Base-by-base conservation (phyloP, 208 protist genomes). In the Acanthamoeba castellanii region DNA sequence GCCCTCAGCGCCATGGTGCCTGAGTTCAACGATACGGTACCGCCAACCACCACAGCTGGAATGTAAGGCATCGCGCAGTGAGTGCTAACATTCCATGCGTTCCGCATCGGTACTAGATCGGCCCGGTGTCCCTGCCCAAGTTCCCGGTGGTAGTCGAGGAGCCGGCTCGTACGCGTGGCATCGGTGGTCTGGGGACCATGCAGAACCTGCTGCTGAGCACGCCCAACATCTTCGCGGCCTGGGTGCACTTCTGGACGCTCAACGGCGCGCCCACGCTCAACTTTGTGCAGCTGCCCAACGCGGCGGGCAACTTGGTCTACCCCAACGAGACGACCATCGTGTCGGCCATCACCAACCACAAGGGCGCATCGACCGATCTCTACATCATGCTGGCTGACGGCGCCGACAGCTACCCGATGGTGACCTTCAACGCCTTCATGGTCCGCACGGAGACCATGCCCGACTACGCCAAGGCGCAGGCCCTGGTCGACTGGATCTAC, bases 401-500 rank as follows among this genome's bases (percentile, higher is more conserved):
- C 66, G 66, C 9, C n/a, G 66, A 72, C 66, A 72, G 66, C 66
- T 72, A 72, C 11, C 66, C 66, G 66, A 72, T 72, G 66, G 66
- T 72, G 14, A 72, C 66, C 66, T 72, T 72, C 66, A 72, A 72
- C 30, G 66, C 66, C 66, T 72, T 37, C 66, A 72, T 72, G 66
- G 16, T 72, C n/a, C 66, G 66, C 45, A 50, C 42, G 8, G 0
- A 88, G 45, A 52, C 47, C 34, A 88, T 88, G 81, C 47, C n/a
- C 16, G 81, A 88, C 18, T 61, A 22, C 3, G 37, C 32, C 81
- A 88, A 88, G 81, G 81, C 81, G 5, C 9, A 22, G 18, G 81
- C 81, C 16, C 16, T 88, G 18, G 34, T 61, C 34, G 81, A 88
- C n/a, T 88, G 81, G 81, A 88, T 88, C 81, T 88, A 88, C 45